These are phyloP conservation scores for Infundibulicybe gibba DNA, from an alignment of 768 basidiomycete genomes.

Conservation along the genomic window DNA sequence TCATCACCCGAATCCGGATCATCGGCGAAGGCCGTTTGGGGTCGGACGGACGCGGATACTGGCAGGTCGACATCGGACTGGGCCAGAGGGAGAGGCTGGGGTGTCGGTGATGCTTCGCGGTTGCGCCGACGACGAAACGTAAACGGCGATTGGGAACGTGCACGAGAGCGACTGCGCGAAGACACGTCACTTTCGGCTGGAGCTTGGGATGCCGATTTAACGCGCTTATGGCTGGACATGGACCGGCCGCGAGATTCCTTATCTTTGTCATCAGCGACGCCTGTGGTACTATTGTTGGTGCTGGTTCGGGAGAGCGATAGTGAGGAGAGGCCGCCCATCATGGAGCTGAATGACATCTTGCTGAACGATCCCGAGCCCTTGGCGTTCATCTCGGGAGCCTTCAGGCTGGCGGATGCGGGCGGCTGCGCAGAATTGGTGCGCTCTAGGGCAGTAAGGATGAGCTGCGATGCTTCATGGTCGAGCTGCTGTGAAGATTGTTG, in stretches of 20 bases:
- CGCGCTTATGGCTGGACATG: slow-evolving; percentile 38
- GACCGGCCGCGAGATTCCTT: slow-evolving; percentile 53
- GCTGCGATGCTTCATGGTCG: slow-evolving; percentile 42
- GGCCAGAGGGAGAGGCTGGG: slow-evolving; percentile 53
- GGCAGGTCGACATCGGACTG: slow-evolving; percentile 61
- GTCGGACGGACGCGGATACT: slow-evolving; percentile 52
- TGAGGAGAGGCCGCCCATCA: slow-evolving; percentile 69
- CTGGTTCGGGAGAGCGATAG: slow-evolving; percentile 53
- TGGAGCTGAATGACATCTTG: slow-evolving; percentile 60
- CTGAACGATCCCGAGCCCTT: slow-evolving; percentile 49
- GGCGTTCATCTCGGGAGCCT: slow-evolving; percentile 30
- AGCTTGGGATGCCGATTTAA: slow-evolving; percentile 48
- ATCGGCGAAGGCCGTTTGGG: slow-evolving; percentile 61
- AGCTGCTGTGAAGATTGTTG: slow-evolving; percentile 31
- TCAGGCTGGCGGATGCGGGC: slow-evolving; percentile 16
- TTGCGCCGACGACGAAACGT: slow-evolving; percentile 63
- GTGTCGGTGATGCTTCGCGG: slow-evolving; percentile 52
- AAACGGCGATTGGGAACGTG: slow-evolving; percentile 82
- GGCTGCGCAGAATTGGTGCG: slow-evolving; percentile 32
- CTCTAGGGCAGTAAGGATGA: slow-evolving; percentile 48
- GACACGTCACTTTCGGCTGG: slow-evolving; percentile 30
- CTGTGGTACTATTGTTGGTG: slow-evolving; percentile 37
- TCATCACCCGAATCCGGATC: slow-evolving; percentile 68
- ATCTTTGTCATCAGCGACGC: slow-evolving; percentile 27
- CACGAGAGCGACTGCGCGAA: slow-evolving; percentile 52